Base-by-base conservation (phyloP, 73 alveolate species). In the Blepharisma japonicum region DNA sequence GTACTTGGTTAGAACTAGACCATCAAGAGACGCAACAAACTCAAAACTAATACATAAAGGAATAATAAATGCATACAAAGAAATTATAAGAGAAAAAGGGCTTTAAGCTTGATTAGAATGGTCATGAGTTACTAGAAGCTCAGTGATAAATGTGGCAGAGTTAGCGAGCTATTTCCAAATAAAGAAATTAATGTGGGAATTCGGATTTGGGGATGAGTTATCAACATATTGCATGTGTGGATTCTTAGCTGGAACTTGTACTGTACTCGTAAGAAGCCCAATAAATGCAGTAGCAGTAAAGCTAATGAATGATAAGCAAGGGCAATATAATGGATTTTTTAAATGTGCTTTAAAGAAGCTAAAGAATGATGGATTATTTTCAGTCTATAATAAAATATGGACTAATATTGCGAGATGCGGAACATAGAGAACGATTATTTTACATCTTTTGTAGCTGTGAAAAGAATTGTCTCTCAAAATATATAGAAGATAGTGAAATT, bases 331-430 rank as follows among this genome's bases (percentile, higher is more conserved):
- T 6, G 81, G 85, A 5, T 76, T 80, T 7, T 71, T 80, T 0
- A 45, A 79, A 32, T 68, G 68, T 45, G 46, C 79, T 32, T 38
- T 81, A 0, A n/a, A 79, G 1, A 84, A 45, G 68, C 45, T 84
- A 6, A 54, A 42, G 14, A 80, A 80, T 6, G 87, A 84, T 79
- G 91, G 91, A 0, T 81, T 84, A 2, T 14, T 47, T 11, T 83
- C 91, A 48, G 56, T 83, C 81, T 83, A 83, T 45, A 79, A 78
- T 55, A 87, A 87, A 4, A 61, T 80, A 48, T 45, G 77, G 55
- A 82, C 87, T 6, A 83, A 83, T 74, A 46, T 84, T 49, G 56
- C 50, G 80, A 61, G 91, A 68, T 77, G 80, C 42, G 86, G 82
- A 27, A 5, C 70, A 8, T 83, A 87, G 90, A 70, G 78, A 0